phyloP scores from a whole-genome alignment of 768 basidiomycete genomes.

The Amylocystis lapponica region DNA sequence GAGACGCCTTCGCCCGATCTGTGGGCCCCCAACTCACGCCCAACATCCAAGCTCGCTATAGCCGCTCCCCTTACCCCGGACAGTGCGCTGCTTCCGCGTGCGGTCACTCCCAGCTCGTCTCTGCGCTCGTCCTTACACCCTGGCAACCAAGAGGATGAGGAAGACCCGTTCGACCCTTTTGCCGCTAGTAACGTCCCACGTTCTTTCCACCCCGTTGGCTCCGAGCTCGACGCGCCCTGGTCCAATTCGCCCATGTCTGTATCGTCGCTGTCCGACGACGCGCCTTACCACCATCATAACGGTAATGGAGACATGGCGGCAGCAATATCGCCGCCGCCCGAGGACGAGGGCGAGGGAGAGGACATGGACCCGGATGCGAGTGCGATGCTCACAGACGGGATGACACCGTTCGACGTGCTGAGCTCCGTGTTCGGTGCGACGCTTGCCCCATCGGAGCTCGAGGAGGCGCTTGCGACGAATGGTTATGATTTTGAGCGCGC shows the following conservation, averaged over 20 bases:
- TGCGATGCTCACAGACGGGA: conserved; percentile 75
- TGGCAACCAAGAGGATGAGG: conserved; percentile 64
- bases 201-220: conserved; percentile 56
- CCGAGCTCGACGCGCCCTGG: conserved; percentile 55
- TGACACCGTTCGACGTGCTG: conserved; percentile 97
- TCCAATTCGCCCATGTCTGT: conserved; percentile 48
- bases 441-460: conserved; percentile 84
- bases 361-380: conserved; percentile 46
- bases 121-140: conserved; percentile 59
- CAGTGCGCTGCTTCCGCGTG: conserved; percentile 42
- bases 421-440: conserved; percentile 90
- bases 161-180: conserved; percentile 83
- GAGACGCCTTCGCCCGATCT: conserved; percentile 88
- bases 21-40: conserved; percentile 74
- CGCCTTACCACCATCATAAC: conserved; percentile 26
- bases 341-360: conserved; percentile 8
- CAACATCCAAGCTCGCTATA: conserved; percentile 83
- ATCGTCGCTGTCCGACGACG: conserved; percentile 47
- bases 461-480: conserved; percentile 83
- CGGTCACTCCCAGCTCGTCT: conserved; percentile 64
- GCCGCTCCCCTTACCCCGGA: conserved; percentile 86
- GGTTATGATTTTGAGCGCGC: conserved; percentile 94
- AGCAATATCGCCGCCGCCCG: conserved; percentile 4
- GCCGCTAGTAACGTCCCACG: conserved; percentile 42
- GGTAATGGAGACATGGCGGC: neutral